Evolutionary conservation across 192 early-diverging fungal species (phyloP).

Genomic region (Neocallimastix lanati): DNA sequence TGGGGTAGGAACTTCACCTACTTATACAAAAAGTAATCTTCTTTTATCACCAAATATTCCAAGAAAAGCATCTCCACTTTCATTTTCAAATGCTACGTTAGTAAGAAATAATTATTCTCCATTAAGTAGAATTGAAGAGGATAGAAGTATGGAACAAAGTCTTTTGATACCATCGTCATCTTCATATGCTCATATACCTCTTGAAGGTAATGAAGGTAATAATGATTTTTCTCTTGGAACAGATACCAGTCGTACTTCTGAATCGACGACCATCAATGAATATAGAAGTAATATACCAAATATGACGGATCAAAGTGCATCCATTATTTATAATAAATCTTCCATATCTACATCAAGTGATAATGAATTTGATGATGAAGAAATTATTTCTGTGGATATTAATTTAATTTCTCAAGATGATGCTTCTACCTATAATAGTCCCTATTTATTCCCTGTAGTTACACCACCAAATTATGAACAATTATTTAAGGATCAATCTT

Average conservation of each 20-base stretch:
- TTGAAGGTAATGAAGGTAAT: not conserved
- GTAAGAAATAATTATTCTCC: not conserved
- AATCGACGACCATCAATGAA: not conserved
- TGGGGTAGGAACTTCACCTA: not conserved
- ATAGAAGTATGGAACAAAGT: not conserved
- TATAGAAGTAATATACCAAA: not conserved
- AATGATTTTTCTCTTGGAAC: not conserved
- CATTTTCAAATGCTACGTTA: not conserved
- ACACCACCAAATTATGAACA: not conserved
- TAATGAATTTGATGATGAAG: not conserved
- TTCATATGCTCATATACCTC: not conserved
- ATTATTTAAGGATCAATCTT: not conserved
- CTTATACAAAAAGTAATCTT: not conserved
- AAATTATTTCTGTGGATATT: not conserved
- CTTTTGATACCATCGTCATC: not conserved
- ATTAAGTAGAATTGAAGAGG: not conserved
- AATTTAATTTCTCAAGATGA: not conserved
- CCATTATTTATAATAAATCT: not conserved
- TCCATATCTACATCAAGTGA: not conserved
- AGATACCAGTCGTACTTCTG: not conserved
- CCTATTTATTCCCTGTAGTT: not conserved
- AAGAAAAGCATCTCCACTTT: not conserved
- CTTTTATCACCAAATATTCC: not conserved
- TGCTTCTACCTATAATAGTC: not conserved
- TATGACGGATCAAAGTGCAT: not conserved